A percentile compares a stretch with the other conserved stretches of the same genome.
Evolutionary conservation across 1,139 yeast genomes (phyloP).

Genomic region (Blastobotrys malaysiensis): DNA sequence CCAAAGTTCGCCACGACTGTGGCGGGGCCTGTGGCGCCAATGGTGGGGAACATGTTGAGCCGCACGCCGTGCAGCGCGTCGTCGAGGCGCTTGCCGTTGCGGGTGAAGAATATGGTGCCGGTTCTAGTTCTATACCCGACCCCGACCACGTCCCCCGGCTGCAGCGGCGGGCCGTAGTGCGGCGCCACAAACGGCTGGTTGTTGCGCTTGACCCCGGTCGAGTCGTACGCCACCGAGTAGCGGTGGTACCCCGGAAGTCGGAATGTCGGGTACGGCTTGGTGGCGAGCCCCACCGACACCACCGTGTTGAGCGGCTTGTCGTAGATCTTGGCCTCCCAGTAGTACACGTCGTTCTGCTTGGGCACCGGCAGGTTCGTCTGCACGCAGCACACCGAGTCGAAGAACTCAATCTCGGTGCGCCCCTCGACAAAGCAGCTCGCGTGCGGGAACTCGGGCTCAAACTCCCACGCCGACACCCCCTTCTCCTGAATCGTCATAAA

Average conservation of each 20-base stretch:
- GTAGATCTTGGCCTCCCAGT: slow-evolving; percentile 76
- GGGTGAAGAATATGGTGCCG: slow-evolving; percentile 82
- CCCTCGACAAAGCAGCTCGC: slow-evolving; percentile 57
- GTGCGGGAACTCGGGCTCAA: slow-evolving; percentile 60
- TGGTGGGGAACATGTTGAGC: slow-evolving; percentile 77
- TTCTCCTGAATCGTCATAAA: slow-evolving; percentile 74
- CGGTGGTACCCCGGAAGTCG: slow-evolving; percentile 81
- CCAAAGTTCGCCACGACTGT: slow-evolving; percentile 80
- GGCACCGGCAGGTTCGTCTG: slow-evolving; percentile 89
- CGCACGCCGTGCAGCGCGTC: slow-evolving; percentile 79
- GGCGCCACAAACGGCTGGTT: slow-evolving; percentile 80
- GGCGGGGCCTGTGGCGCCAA: slow-evolving; percentile 79
- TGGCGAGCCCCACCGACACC: slow-evolving; percentile 70
- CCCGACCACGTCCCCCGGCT: slow-evolving; percentile 88
- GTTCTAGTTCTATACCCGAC: slow-evolving; percentile 77
- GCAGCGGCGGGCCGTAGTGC: slow-evolving; percentile 65
- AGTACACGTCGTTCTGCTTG: slow-evolving; percentile 77
- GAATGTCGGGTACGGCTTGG: slow-evolving; percentile 87
- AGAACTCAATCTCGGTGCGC: slow-evolving; percentile 73
- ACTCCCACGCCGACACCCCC: slow-evolving; percentile 92
- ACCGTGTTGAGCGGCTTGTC: slow-evolving; percentile 53
- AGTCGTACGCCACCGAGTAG: slow-evolving; percentile 82
- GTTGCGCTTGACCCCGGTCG: slow-evolving; percentile 74
- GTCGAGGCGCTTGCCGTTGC: slow-evolving; percentile 81
- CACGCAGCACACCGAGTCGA: slow-evolving; percentile 63